Evolutionary conservation across 768 basidiomycete species (phyloP).

Genomic region (Boletales sp.): DNA sequence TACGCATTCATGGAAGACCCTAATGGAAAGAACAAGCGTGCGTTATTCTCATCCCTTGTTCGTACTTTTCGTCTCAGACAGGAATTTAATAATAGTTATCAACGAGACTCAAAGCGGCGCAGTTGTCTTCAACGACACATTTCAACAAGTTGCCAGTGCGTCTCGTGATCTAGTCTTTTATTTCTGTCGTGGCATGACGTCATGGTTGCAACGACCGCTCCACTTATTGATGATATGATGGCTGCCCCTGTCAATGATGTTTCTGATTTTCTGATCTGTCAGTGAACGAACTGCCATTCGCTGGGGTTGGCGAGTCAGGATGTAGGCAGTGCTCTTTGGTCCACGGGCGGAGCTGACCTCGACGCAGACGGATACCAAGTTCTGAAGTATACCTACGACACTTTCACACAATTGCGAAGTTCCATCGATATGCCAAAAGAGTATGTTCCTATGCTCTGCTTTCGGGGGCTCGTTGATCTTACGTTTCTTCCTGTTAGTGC

Average conservation of each 20-base stretch:
- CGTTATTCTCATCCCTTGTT: conserved; percentile 6
- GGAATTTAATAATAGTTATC: conserved; percentile 38
- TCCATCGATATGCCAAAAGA: conserved; percentile 55
- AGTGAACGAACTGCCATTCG: conserved; percentile 45
- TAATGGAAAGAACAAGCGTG: conserved; percentile 37
- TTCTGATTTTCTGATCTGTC: neutral
- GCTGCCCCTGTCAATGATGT: no score
- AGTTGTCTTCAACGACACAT: conserved; percentile 56
- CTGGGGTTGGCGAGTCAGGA: conserved; percentile 61
- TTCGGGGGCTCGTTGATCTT: conserved; percentile 3
- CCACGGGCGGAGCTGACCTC: neutral
- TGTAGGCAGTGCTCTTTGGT: conserved; percentile 37
- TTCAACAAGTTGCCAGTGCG: conserved; percentile 51
- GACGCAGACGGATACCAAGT: conserved; percentile 50
- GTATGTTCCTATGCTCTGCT: conserved; percentile 27
- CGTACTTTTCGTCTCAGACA: neutral
- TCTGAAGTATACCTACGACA: conserved; percentile 51
- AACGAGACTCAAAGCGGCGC: conserved; percentile 54
- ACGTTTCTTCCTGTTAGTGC: conserved; percentile 10
- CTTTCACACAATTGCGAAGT: conserved; percentile 48
- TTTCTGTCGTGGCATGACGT: conserved; percentile 5
- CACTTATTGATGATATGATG: conserved; percentile 6
- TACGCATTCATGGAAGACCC: conserved; percentile 60
- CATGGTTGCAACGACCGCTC: conserved; percentile 8
- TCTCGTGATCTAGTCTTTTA: neutral